Percentiles rank a stretch among this genome's conserved stretches.
phyloP scores from a whole-genome alignment of 2,329 filamentous ascomycete genomes.

The Hymenoscyphus fructigenus region DNA sequence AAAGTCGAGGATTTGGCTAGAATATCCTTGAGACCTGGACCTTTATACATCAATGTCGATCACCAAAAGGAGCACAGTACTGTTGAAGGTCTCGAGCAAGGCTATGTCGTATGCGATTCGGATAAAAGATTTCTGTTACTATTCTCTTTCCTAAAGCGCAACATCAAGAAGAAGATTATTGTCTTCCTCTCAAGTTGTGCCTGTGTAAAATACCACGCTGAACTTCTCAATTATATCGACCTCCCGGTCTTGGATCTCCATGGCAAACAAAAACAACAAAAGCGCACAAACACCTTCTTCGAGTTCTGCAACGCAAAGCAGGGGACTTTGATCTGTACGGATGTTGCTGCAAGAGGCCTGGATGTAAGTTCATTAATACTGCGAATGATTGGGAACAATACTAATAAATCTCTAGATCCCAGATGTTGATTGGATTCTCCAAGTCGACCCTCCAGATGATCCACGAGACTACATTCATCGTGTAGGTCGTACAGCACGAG shows the following conservation, averaged over 20 bases:
- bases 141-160: conserved; percentile 90
- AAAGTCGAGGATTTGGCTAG: conserved; percentile 96
- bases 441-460: conserved; percentile 93
- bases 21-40: conserved; percentile 87
- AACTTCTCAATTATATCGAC: conserved; percentile 97
- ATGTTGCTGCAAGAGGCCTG: conserved; percentile 90
- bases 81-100: conserved; percentile 91
- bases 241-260: conserved; percentile 83
- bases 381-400: background rate
- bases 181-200: conserved; percentile 94
- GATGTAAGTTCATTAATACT: conserved; percentile 73
- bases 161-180: conserved; percentile 88
- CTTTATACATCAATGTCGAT: conserved; percentile 96
- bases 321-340: conserved; percentile 91
- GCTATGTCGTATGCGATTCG: conserved; percentile 89
- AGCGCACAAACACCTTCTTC: conserved; percentile 98
- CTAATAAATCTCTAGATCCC: conserved; percentile 61
- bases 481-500: conserved; percentile 90
- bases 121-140: conserved; percentile 92
- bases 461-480: conserved; percentile 92
- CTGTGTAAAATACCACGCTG: conserved; percentile 92
- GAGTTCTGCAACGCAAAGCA: conserved; percentile 86
- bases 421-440: conserved; percentile 92
- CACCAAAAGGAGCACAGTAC: conserved; percentile 86
- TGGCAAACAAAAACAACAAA: conserved; percentile 98